Evolutionary conservation across 192 early-diverging fungal genomes (phyloP), one percentile per base, ranked within the genome.

Genomic region (Obelidium mucronatum): DNA sequence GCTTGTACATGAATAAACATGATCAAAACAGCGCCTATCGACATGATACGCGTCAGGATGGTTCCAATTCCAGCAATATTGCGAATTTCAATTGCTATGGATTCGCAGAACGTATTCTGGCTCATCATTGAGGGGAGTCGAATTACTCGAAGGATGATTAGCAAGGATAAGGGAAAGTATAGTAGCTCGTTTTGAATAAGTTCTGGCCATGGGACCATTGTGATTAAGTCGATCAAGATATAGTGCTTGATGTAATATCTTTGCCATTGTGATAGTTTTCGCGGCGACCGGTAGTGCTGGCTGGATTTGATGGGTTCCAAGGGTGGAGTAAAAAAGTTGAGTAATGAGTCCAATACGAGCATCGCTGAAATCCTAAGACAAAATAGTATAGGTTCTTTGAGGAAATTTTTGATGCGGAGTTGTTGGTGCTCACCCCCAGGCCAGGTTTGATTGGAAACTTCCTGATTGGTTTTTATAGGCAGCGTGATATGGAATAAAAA

Each of bases 1-100:
- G 69, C 77, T 40, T 80, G 77, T 11, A 79, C 13, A 59, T 80
- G 79, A 8, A 80, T 19, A 37, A 69, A 78, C 17, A 78, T 26
- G 3, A 78, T 39, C 17, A 79, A 22, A 3, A 60, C 36, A 13
- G 31, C 6, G 1, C 67, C 17, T 8, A 77, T 35, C 13, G 63
- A 22, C 19, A 77, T 40, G 19, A 77, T 66, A 0, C 67, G 17
- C 3, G 37, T n/a, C 30, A 66, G 67, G 15, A 58, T 70, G 26
- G 69, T 56, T 15, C 76, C 76, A 56, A 77, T 70, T 6, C 67
- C 67, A 28, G n/a, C 31, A 19, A 59, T 61, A 28, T 40, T 61
- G 34, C 67, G 66, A 5, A 77, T 54, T 3, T 22, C 8, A 15
- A 15, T 77, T 24, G 42, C 19, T 2, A 70, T 30, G 8, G 11